Base-by-base conservation (phyloP, 768 basidiomycete genomes). In the Trametes meyenii region DNA sequence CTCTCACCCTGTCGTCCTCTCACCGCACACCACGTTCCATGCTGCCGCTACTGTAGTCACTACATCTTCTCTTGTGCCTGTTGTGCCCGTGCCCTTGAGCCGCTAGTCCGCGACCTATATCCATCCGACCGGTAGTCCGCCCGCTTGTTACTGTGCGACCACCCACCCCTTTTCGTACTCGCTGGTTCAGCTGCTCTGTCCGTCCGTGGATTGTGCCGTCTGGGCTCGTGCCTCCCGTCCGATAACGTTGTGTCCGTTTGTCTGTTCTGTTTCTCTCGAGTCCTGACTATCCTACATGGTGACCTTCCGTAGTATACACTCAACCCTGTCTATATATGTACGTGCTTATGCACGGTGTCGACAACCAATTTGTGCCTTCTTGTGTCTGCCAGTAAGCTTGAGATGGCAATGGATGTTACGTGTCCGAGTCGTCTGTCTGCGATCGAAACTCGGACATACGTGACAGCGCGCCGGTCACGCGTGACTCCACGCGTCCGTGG, bases 401-500 rank as follows among this genome's bases (percentile, higher is more conserved):
- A 39, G 14, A 39, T 8, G 14, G 14, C 38, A 14, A 8, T 39
- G 38, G 14, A 39, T 39, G 42, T 35, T 38, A 23, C 39, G 21
- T 40, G 17, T 46, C 10, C 43, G 19, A 29, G 13, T 19, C 40
- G 19, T 13, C 10, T 16, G 16, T 6, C 5, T 11, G 46, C 6
- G 21, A 6, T n/a, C n/a, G n/a, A n/a, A n/a, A n/a, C n/a, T n/a
- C n/a, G n/a, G n/a, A n/a, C n/a, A n/a, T n/a, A 13, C 11, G 62
- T 58, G 52, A 63, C 57, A 23, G 16, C 62, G 53, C 46, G 57
- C 8, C 5, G 21, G 62, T 64, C 58, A 64, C 58, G 26, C 38
- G 64, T 65, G 60, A 65, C 60, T 1, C 8, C 46, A 65, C 64
- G 64, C 64, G 64, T 58, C 43, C 7, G 42, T 14, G 4, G 44